These are phyloP conservation scores for Cymbopogon citratus DNA, from an alignment of 176 grass and related monocot species.

Conservation along the genomic window DNA sequence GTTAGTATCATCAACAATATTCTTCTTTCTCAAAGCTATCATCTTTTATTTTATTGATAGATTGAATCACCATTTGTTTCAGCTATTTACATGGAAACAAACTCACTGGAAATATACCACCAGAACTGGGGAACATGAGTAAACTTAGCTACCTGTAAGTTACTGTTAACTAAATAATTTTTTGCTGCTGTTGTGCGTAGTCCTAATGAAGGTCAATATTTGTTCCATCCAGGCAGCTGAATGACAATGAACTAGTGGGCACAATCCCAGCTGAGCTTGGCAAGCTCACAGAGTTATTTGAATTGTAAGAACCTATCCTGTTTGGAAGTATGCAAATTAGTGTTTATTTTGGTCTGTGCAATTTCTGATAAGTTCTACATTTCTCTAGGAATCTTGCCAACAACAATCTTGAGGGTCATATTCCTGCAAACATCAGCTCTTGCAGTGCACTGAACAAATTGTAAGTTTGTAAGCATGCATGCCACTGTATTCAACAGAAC, in stretches of 20 bases:
- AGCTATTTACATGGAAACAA: conserved; percentile 98
- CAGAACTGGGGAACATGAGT: conserved; percentile 92
- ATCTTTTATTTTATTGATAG: conserved; percentile 10
- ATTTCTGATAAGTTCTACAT: conserved; percentile 21
- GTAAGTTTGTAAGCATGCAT: conserved; percentile 43
- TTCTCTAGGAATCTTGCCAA: conserved; percentile 81
- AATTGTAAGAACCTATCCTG: conserved; percentile 54
- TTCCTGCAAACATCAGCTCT: conserved; percentile 88
- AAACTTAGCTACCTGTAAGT: conserved; percentile 99
- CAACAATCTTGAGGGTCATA: conserved; percentile 80
- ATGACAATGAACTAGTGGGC: conserved; percentile 86
- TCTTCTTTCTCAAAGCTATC: neutral
- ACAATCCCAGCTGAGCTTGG: conserved; percentile 95
- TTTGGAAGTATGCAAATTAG: neutral
- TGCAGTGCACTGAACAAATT: conserved; percentile 97
- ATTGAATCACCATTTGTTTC: neutral
- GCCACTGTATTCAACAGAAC: neutral
- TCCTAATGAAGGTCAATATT: neutral
- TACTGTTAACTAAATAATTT: neutral
- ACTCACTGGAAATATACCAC: conserved; percentile 74
- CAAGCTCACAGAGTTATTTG: conserved; percentile 94
- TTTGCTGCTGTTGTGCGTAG: neutral
- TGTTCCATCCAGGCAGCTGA: conserved; percentile 63
- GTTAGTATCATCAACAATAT: conserved; percentile 44
- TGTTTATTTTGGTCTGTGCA: neutral